Evolutionary conservation across 1,284 basidiomycete genomes (phyloP), one percentile per base, ranked within the genome.

Genomic region (Ustilago trichophora): DNA sequence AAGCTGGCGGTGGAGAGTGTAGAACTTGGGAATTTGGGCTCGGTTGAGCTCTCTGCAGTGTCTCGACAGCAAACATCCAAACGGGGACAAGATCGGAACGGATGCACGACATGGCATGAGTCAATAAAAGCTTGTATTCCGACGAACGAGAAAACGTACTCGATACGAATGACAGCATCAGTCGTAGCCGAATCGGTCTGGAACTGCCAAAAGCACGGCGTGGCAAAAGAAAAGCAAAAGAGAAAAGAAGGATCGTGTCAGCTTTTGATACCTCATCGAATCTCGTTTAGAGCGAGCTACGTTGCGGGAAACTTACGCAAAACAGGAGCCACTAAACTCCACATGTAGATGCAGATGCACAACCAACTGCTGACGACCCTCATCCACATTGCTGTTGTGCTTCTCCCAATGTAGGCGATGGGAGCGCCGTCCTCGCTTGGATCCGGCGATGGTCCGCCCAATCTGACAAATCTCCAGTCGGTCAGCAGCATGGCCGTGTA

Each of bases 361-460:
- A 73, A 45, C 72, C 84, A 99, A 74, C 91, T 91, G 41, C 92
- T 94, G 29, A 98, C 90, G 38, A 98, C 87, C 6, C 96, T 86
- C 91, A 98, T 98, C 95, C 96, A 98, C 95, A 99, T 98, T 3
- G 95, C 93, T 5, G 91, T 90, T 78, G 93, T 91, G 10, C 92
- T 95, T 41, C 93, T 88, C 19, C 95, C 95, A 55, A 98, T 98
- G 83, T 92, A 93, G 29, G 97, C 92, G 73, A 95, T 90, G 29
- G 80, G 81, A 21, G 87, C 85, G 49, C 86, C 86, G 32, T 85
- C 85, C 63, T 87, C 85, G 15, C 82, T 80, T n/a, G 73, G 70
- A 31, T 71, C 69, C 12, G 49, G 52, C 55, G 50, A 68, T 10
- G 72, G 58, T 0, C 69, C 75, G 7, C 69, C 67, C 16, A 77